Conservation (phyloP, 805 yeast genomes). For the Zygosaccharomyces bailii region DNA sequence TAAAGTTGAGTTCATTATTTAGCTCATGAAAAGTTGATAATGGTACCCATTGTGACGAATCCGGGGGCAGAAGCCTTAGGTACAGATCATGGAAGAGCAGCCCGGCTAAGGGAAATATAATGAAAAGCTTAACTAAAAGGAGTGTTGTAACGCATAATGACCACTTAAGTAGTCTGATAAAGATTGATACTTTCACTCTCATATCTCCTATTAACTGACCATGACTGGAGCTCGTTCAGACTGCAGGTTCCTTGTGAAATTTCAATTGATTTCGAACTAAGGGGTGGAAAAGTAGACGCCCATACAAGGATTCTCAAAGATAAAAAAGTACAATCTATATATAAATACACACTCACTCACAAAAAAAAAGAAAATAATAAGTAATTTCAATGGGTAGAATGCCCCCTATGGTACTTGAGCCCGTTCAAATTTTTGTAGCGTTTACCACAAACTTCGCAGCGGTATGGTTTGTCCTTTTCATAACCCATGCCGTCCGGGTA, state of each 20-base stretch:
- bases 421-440: slow-evolving; percentile 95
- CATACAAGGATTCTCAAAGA: neutral
- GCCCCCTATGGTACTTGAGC: slow-evolving; percentile 94
- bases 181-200: slow-evolving; percentile 30
- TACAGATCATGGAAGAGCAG: slow-evolving; percentile 32
- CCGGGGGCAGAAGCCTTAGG: slow-evolving; percentile 27
- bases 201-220: slow-evolving; percentile 10
- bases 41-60: slow-evolving; percentile 27
- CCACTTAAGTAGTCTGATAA: slow-evolving; percentile 34
- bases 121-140: slow-evolving; percentile 22
- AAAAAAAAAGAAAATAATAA: slow-evolving; percentile 1
- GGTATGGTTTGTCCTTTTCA: slow-evolving; percentile 96
- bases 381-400: slow-evolving; percentile 77
- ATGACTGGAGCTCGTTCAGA: neutral
- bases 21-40: slow-evolving; percentile 15
- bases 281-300: neutral
- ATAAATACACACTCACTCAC: slow-evolving; percentile 3
- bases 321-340: slow-evolving; percentile 9
- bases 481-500: slow-evolving; percentile 90
- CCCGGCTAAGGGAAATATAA: slow-evolving; percentile 30
- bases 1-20: slow-evolving; percentile 7
- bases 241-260: neutral
- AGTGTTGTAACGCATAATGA: slow-evolving; percentile 19
- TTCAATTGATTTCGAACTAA: neutral
- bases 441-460: slow-evolving; percentile 98